These are phyloP conservation scores for Tympanopsis confertula DNA, from an alignment of 2,329 filamentous ascomycete genomes.

Conservation along the genomic window DNA sequence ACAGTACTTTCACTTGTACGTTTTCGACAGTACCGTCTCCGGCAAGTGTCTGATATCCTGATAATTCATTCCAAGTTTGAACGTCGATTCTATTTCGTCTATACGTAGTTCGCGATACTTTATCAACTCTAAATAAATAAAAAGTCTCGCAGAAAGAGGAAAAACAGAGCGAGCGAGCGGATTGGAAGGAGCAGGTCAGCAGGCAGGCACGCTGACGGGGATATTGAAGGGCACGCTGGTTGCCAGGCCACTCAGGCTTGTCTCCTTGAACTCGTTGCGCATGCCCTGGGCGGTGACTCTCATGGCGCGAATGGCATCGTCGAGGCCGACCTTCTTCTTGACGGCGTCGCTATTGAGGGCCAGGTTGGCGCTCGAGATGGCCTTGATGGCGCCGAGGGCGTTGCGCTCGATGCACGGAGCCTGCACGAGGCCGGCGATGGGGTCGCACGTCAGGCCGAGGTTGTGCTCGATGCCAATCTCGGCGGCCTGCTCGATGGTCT, in stretches of 20 bases:
- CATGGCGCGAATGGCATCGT: slow-evolving; percentile 38
- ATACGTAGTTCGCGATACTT: too few species aligned
- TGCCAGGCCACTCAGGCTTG: slow-evolving; percentile 34
- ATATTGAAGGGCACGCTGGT: slow-evolving; percentile 36
- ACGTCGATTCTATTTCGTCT: too few species aligned
- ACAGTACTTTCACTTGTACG: too few species aligned
- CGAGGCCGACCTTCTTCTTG: slow-evolving; percentile 33
- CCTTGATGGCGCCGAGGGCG: slow-evolving; percentile 36
- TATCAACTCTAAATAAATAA: too few species aligned
- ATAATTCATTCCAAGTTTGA: too few species aligned
- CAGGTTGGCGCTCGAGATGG: slow-evolving; percentile 35
- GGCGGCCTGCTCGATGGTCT: slow-evolving; percentile 36
- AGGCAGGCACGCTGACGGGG: slow-evolving; percentile 38
- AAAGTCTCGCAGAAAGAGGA: too few species aligned
- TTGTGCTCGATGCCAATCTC: slow-evolving; percentile 42
- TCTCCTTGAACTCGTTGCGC: slow-evolving; percentile 41
- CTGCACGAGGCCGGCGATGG: slow-evolving; percentile 36
- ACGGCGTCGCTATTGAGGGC: slow-evolving; percentile 30
- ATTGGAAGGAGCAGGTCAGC: slow-evolving; percentile 21
- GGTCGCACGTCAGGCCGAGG: slow-evolving; percentile 35
- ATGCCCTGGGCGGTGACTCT: slow-evolving; percentile 35
- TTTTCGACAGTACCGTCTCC: too few species aligned
- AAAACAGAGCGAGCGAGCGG: too few species aligned
- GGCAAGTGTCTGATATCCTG: too few species aligned
- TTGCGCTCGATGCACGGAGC: slow-evolving; percentile 39